Evolutionary conservation across 1,284 basidiomycete genomes (phyloP).

Genomic region (Wallemia hederae): DNA sequence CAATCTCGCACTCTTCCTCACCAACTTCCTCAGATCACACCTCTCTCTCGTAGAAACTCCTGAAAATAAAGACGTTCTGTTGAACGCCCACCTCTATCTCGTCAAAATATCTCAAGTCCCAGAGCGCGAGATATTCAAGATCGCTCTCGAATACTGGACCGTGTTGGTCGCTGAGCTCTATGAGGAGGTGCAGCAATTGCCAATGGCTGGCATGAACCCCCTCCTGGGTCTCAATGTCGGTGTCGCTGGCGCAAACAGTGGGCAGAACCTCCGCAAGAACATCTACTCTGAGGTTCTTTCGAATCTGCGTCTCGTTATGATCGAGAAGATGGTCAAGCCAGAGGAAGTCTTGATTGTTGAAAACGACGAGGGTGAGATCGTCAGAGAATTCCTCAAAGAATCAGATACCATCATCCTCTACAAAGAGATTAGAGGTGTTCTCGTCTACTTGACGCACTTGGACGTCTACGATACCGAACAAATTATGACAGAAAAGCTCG

Average conservation of each 20-base stretch:
- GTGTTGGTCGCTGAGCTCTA: constrained; percentile 97
- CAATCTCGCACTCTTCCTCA: constrained; percentile 85
- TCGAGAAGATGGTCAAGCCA: constrained; percentile 98
- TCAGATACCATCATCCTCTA: constrained; percentile 94
- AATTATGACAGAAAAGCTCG: constrained; percentile 85
- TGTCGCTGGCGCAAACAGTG: constrained; percentile 26
- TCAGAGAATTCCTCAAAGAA: constrained; percentile 98
- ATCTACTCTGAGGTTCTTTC: constrained; percentile 83
- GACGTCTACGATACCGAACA: constrained; percentile 89
- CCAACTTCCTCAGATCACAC: constrained; percentile 81
- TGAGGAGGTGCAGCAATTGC: constrained; percentile 76
- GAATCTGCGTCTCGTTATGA: constrained; percentile 82
- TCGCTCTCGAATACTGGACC: constrained; percentile 94
- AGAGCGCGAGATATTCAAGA: constrained; percentile 97
- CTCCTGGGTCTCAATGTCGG: constrained; percentile 72
- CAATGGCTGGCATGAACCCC: constrained; percentile 73
- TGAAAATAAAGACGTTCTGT: constrained; percentile 64
- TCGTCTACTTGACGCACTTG: constrained; percentile 88
- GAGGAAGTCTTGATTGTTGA: constrained; percentile 97
- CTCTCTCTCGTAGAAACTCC: constrained; percentile 77
- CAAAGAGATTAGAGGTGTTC: constrained; percentile 92
- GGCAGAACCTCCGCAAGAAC: constrained; percentile 61
- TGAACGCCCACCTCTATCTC: constrained; percentile 93
- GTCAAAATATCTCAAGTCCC: constrained; percentile 96
- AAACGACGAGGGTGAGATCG: constrained; percentile 98